These are phyloP conservation scores for Neoascochyta sp. DNA, from an alignment of 2,329 filamentous ascomycete species.

Conservation along the genomic window DNA sequence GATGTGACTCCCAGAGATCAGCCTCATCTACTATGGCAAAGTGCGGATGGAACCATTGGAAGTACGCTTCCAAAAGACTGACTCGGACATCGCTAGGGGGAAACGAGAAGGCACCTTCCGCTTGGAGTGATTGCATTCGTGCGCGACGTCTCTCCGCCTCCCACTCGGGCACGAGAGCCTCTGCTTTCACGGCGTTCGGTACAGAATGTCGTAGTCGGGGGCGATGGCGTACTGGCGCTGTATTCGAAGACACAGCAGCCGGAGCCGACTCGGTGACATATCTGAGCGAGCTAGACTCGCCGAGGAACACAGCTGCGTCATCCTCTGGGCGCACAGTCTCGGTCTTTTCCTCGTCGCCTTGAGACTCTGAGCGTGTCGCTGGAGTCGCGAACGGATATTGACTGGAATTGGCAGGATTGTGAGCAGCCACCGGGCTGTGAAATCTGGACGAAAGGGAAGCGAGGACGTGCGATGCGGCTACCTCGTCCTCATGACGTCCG, in stretches of 20 bases:
- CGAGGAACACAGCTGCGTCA: slow-evolving; percentile 39
- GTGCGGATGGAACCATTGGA: slow-evolving; percentile 55
- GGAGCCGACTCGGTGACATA: slow-evolving; percentile 44
- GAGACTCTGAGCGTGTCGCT: slow-evolving; percentile 8
- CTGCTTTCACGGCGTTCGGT: slow-evolving; percentile 32
- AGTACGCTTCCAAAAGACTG: slow-evolving; percentile 51
- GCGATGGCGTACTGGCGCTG: slow-evolving; percentile 10
- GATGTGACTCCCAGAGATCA: slow-evolving; percentile 42
- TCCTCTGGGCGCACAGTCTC: slow-evolving; percentile 23
- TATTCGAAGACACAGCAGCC: too few species aligned
- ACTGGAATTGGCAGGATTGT: slow-evolving; percentile 5
- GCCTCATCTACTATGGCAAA: slow-evolving; percentile 53
- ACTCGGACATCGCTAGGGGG: slow-evolving; percentile 45
- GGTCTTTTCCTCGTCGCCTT: slow-evolving; percentile 9
- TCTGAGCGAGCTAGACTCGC: slow-evolving; percentile 49
- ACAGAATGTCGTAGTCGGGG: slow-evolving; percentile 30
- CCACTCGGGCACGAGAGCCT: slow-evolving; percentile 40
- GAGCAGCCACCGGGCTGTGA: slow-evolving; percentile 17
- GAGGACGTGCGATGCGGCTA: slow-evolving; percentile 28
- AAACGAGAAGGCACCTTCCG: slow-evolving; percentile 46
- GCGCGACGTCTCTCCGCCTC: slow-evolving; percentile 30
- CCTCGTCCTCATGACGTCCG: slow-evolving; percentile 25
- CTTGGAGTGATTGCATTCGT: slow-evolving; percentile 37
- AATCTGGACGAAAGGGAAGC: slow-evolving; percentile 28
- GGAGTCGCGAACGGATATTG: slow-evolving; percentile 15